Evolutionary conservation across 2,329 filamentous ascomycete genomes (phyloP), one percentile per base, ranked within the genome.

Genomic region (Paraphaeosphaeria sporulosa): DNA sequence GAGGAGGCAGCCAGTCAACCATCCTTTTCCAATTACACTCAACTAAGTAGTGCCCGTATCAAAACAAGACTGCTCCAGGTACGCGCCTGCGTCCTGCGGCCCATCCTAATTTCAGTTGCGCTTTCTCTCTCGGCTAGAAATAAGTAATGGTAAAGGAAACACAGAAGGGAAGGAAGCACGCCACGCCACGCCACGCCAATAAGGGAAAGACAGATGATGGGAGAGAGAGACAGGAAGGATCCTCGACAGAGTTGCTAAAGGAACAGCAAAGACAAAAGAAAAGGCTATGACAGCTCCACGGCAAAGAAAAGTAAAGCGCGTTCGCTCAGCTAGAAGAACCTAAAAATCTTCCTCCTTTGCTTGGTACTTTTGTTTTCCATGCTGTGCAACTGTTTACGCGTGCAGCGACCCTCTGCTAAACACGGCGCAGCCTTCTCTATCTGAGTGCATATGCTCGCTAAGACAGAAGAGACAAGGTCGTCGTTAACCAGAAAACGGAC

Each of bases 401-500:
- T 70, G 67, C 67, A 64, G 46, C 42, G 46, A 53, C 51, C 47
- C 53, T 62, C 53, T 51, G 59, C 59, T 42, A 60, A 63, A 58
- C 61, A 67, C 68, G 25, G 61, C 59, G 57, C 61, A 64, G 61
- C 64, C 62, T 72, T 68, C 67, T 71, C 71, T 75, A 75, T 70
- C 67, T 71, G 73, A 62, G 68, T 72, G 69, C 71, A 74, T 71
- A 77, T 76, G 74, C 75, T 78, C 75, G 74, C 74, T 77, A 78
- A 76, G 69, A 76, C 72, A 72, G 74, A 73, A 75, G 64, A 76
- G 64, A 75, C 71, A 73, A 75, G 71, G 73, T 69, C 72, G 62
- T 74, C 69, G 73, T 78, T 55, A 78, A 76, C 76, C 76, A 78
- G 76, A 77, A 78, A 74, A 72, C 69, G 72, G 68, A 73, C 62